Percentiles rank a stretch among this genome's conserved stretches.
Evolutionary conservation across 2,329 filamentous ascomycete genomes (phyloP).

Genomic region (Alternaria brassicicola): DNA sequence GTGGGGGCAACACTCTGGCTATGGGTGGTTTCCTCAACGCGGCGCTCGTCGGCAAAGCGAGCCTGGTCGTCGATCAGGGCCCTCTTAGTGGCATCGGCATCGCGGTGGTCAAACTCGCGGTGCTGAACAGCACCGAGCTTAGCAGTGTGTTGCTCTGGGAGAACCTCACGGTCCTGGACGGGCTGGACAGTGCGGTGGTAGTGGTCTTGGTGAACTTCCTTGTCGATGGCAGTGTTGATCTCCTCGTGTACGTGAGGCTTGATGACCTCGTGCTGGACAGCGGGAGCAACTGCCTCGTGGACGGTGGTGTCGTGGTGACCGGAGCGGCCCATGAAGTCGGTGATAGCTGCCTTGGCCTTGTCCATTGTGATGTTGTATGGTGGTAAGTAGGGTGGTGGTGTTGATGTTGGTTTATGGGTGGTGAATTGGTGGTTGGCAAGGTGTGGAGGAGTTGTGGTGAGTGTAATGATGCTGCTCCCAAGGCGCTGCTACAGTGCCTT

Average conservation of each 20-base stretch:
- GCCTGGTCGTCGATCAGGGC: conserved; percentile 55
- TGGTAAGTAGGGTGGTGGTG: neutral
- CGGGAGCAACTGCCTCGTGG: conserved; percentile 67
- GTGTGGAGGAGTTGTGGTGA: conserved; percentile 13
- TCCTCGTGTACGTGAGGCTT: conserved; percentile 67
- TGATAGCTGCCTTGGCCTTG: conserved; percentile 67
- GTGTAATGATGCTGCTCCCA: conserved; percentile 17
- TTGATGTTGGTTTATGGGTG: conserved; percentile 4
- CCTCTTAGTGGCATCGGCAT: conserved; percentile 50
- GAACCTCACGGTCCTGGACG: conserved; percentile 60
- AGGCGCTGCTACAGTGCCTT: conserved; percentile 12
- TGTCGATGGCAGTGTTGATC: conserved; percentile 67
- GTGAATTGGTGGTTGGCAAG: neutral
- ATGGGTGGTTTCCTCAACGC: conserved; percentile 56
- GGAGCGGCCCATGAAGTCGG: conserved; percentile 63
- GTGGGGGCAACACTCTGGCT: conserved; percentile 57
- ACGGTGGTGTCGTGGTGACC: conserved; percentile 74
- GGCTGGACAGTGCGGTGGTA: conserved; percentile 74
- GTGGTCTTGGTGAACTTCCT: conserved; percentile 74
- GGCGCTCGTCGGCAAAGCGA: conserved; percentile 60
- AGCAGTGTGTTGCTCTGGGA: conserved; percentile 68
- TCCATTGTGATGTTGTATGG: conserved; percentile 55
- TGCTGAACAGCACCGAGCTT: conserved; percentile 65
- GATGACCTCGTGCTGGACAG: conserved; percentile 66
- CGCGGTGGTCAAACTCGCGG: conserved; percentile 66